These are phyloP conservation scores for Arctium minus DNA, from an alignment of 129 eudicot species.

Conservation along the genomic window DNA sequence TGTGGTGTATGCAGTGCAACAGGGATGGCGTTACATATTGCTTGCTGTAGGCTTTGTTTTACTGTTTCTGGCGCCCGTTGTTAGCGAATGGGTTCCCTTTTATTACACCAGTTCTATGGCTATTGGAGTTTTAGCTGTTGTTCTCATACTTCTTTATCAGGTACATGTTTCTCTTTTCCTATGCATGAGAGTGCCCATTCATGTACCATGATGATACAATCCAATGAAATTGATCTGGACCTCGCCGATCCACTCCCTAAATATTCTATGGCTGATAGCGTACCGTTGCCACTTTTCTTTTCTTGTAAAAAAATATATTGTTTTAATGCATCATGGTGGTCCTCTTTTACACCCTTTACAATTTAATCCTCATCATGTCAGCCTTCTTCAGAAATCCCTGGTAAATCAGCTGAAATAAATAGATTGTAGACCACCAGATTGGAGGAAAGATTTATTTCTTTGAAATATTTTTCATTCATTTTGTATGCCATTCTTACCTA, in stretches of 20 bases:
- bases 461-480: background rate
- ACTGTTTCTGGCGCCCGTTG: constrained; percentile 67
- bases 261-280: background rate
- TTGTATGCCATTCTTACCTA: background rate
- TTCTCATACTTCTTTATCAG: constrained; percentile 84
- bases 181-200: background rate
- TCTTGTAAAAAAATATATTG: background rate
- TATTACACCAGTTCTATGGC: constrained; percentile 93
- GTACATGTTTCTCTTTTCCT: constrained; percentile 36
- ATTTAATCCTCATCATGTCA: background rate
- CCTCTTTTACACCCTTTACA: background rate
- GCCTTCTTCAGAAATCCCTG: background rate
- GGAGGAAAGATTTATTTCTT: background rate
- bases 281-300: background rate
- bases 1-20: constrained; percentile 54
- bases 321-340: background rate
- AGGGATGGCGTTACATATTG: constrained; percentile 66
- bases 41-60: constrained; percentile 59
- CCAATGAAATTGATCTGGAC: background rate
- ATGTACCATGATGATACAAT: background rate
- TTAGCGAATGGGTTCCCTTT: constrained; percentile 89
- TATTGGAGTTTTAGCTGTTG: constrained; percentile 71
- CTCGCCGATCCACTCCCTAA: background rate
- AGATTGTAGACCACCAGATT: background rate
- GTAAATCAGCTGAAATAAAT: background rate